These are phyloP conservation scores for Kwoniella dejecticola DNA, from an alignment of 768 basidiomycete genomes.

Conservation along the genomic window DNA sequence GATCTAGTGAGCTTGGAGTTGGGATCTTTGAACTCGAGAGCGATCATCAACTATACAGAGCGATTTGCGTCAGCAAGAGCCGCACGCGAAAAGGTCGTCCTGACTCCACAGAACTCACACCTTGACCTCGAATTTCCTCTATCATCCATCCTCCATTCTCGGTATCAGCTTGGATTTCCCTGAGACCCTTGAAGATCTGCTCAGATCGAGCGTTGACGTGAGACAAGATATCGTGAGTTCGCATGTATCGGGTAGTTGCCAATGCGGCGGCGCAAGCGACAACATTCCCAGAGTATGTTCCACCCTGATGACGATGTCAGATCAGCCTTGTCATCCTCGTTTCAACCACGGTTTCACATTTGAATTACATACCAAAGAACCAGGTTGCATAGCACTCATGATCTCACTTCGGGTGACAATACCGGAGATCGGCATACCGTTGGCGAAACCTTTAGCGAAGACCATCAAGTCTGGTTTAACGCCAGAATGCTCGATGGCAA, in stretches of 20 bases:
- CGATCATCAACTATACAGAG: constrained; percentile 75
- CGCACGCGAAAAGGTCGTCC: neutral
- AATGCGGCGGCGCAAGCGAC: constrained; percentile 88
- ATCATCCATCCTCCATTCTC: constrained; percentile 64
- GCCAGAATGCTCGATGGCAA: constrained; percentile 67
- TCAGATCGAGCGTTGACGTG: constrained; percentile 78
- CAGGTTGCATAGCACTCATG: constrained; percentile 63
- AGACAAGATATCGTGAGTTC: constrained; percentile 74
- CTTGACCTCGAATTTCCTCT: constrained; percentile 82
- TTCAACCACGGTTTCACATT: neutral
- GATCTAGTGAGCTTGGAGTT: constrained; percentile 45
- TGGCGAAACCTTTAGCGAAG: constrained; percentile 72
- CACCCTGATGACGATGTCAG: constrained; percentile 28
- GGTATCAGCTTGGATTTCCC: constrained; percentile 62
- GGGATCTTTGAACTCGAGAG: constrained; percentile 63
- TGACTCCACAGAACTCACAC: constrained; percentile 55
- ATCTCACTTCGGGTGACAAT: constrained; percentile 78
- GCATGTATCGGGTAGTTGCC: constrained; percentile 75
- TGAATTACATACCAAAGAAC: constrained; percentile 27
- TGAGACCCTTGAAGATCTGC: constrained; percentile 70
- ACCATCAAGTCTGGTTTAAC: constrained; percentile 85
- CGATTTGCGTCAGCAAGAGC: neutral
- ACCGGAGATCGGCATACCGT: constrained; percentile 91
- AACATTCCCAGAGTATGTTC: constrained; percentile 72
- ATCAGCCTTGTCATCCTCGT: neutral